phyloP scores from a whole-genome alignment of 208 protist species.

The Trichomonas vaginalis region DNA sequence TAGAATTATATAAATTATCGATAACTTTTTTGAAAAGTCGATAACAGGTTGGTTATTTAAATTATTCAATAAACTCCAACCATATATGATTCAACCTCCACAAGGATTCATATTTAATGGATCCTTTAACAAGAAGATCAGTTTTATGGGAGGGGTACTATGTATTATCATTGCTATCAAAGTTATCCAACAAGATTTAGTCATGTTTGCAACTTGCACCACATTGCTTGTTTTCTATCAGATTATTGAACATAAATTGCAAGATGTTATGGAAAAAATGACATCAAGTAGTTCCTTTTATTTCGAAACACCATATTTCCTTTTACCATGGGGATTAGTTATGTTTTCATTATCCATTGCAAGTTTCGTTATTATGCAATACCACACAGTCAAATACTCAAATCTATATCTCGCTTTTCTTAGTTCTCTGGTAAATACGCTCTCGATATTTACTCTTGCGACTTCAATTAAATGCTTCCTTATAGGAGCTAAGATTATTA shows the following conservation, averaged over 20 bases:
- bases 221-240: neutral
- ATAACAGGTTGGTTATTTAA: too few relatives aligned
- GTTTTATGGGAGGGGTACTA: too few relatives aligned
- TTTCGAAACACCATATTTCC: neutral
- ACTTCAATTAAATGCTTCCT: neutral
- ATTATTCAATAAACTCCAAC: too few relatives aligned
- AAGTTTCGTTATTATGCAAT: neutral
- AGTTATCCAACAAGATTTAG: too few relatives aligned
- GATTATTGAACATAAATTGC: neutral
- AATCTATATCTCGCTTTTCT: neutral
- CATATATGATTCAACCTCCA: too few relatives aligned
- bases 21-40: too few relatives aligned
- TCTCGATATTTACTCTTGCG: neutral
- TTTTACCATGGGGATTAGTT: neutral
- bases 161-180: too few relatives aligned
- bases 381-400: neutral
- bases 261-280: neutral
- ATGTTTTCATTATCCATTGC: neutral
- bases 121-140: too few relatives aligned
- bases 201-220: too few relatives aligned
- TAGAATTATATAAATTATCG: too few relatives aligned
- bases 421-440: neutral
- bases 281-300: neutral
- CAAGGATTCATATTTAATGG: too few relatives aligned
- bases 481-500: neutral